phyloP scores from a whole-genome alignment of 2,329 filamentous ascomycete species.

The Dactylellina sp. region DNA sequence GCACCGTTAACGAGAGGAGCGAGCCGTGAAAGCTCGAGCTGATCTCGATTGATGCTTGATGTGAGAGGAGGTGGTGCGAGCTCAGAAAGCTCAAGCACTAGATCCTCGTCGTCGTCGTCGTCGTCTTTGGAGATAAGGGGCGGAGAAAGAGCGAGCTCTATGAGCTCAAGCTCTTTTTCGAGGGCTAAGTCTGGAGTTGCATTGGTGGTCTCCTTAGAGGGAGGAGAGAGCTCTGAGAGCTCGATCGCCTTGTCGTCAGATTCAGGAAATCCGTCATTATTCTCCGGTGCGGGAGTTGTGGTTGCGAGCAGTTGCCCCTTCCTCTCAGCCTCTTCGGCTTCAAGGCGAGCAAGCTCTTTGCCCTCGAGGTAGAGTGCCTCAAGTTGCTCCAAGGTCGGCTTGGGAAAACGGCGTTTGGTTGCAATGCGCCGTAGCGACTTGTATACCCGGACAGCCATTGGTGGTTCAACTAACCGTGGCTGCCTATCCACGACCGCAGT shows the following conservation, averaged over 20 bases:
- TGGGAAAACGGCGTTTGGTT: constrained; percentile 36
- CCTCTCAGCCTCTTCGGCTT: constrained; percentile 30
- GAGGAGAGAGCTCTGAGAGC: not conserved
- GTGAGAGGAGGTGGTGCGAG: not conserved
- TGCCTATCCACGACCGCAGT: constrained; percentile 40
- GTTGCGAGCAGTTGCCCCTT: constrained; percentile 5
- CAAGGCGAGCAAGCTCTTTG: constrained; percentile 46
- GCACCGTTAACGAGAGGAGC: not conserved
- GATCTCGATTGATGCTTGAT: not conserved
- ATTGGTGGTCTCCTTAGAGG: constrained; percentile 2
- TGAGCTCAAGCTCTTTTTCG: not conserved
- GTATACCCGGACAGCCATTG: constrained; percentile 35
- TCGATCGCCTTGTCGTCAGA: constrained; percentile 2
- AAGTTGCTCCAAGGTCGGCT: constrained; percentile 42
- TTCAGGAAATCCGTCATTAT: constrained; percentile 11
- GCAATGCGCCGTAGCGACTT: constrained; percentile 26
- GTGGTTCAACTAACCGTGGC: constrained; percentile 26
- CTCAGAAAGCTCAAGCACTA: not conserved
- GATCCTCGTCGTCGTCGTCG: not conserved
- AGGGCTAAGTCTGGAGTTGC: not conserved
- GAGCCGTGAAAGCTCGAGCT: not conserved
- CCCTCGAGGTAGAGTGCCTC: constrained; percentile 46
- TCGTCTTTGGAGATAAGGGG: not conserved
- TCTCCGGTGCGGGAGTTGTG: not conserved
- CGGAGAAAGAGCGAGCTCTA: not conserved